Evolutionary conservation across 805 yeast genomes (phyloP), one percentile per base, ranked within the genome.

Genomic region (Wickerhamomyces rabaulensis): DNA sequence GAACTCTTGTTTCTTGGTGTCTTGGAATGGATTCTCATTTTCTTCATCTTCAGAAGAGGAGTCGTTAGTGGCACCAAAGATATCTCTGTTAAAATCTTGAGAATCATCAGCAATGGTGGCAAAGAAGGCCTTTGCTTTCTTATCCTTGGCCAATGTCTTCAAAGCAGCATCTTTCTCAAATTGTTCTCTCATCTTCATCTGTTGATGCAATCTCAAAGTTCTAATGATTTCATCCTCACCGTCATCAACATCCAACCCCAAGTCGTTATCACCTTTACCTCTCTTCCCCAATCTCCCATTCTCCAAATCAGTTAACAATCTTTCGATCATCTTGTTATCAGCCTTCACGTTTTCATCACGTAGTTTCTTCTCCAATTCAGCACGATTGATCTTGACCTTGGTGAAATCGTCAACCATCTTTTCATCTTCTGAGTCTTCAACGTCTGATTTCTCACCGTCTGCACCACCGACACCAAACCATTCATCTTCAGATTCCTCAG

Each of bases 401-500:
- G 82, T 73, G 25, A 74, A 71, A 68, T 87, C 89, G 64, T 87
- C 92, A 47, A 86, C 75, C 88, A 87, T 80, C 51, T 68, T 73
- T 63, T 86, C 94, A 58, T 85, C 87, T 51, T 87, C 95, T 22
- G 87, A 79, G 60, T 86, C 79, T 44, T 81, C 84, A 39, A 69
- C 78, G 40, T 69, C 71, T 3, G 65, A 58, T n/a, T 55, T 52
- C 43, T 70, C 73, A 10, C 82, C 85, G 54, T 84, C 91, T 6
- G 59, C 69, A 49, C 95, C 95, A 52, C 92, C 94, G 42, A 84
- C 56, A 4, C 94, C 95, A 42, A 76, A 76, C 87, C 89, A 87
- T 68, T 87, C 95, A 70, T 87, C 95, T 50, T 87, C 95, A 33
- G 94, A 85, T 67, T 87, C 95, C 54, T 79, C 90, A 39, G 95